Base-by-base conservation (phyloP, 2,329 filamentous ascomycete species). In the Pezicula radicicola region DNA sequence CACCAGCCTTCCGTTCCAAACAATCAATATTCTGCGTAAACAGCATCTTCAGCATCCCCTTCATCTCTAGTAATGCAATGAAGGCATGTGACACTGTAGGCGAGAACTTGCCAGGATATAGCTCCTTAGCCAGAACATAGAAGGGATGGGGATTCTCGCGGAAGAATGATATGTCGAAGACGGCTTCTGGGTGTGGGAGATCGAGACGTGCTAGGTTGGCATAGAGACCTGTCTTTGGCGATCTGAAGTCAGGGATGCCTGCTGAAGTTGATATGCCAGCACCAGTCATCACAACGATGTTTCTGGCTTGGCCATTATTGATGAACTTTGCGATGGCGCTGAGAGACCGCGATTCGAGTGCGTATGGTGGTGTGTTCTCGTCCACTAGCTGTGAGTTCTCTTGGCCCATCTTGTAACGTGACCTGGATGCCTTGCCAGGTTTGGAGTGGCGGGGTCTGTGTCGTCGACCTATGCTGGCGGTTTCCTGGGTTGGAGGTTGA, bases 1-100 rank as follows among this genome's bases (percentile, higher is more conserved):
- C 85, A 25, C 94, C 94, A 12, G 93, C 94, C 60, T 83, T 79
- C 19, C 92, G 83, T 72, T 99, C 94, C 12, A 99, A 79, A 63
- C 91, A 96, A 72, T 99, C 94, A 60, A 99, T 97, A 66, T 99
- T 99, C 67, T 99, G 94, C 0, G 94, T 97, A 70, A 97, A 99
- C 49, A 94, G 81, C 75, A 91, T 94, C 59, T 87, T 75, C 21
- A 99, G 75, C 39, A 93, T 75, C 4, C 83, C 84, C 71, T 95
- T 96, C 54, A 85, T 76, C 52, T 92, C 81, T 15, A 97, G 83
- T 21, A 99, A 76, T 13, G 84, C 79, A 63, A 99, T 85, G 70
- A 99, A 99, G 35, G 83, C 87, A 71, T 99, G 94, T 2, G 91
- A 88, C 50, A 97, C 77, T 1, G 94, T 99, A 0, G 94, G 94